Conservation (phyloP, 306 rosid genomes). For the Corylus heterophylla region DNA sequence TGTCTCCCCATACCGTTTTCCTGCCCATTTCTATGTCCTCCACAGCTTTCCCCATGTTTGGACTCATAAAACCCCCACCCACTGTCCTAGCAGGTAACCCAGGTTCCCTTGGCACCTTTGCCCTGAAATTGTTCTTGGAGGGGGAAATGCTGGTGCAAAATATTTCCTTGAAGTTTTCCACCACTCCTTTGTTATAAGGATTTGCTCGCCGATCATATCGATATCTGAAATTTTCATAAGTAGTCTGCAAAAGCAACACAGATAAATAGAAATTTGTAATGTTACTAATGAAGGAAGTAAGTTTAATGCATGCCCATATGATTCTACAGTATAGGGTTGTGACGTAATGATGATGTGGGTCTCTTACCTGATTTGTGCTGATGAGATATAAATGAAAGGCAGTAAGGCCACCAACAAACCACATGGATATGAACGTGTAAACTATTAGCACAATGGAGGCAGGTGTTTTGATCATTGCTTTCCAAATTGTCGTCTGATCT, state of each 20-base stretch:
- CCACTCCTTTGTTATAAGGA: slow-evolving; percentile 74
- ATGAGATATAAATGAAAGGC: slow-evolving; percentile 96
- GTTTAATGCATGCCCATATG: slow-evolving; percentile 6
- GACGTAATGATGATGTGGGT: neutral
- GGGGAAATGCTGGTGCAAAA: slow-evolving; percentile 66
- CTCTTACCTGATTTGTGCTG: slow-evolving; percentile 87
- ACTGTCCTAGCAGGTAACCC: slow-evolving; percentile 65
- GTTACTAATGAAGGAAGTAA: slow-evolving; percentile 1
- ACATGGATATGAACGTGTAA: slow-evolving; percentile 93
- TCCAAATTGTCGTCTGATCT: slow-evolving; percentile 78
- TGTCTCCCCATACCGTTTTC: slow-evolving; percentile 87
- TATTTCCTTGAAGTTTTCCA: slow-evolving; percentile 80
- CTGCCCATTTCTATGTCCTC: slow-evolving; percentile 97
- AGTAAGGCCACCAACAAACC: slow-evolving; percentile 99
- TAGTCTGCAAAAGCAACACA: slow-evolving; percentile 62
- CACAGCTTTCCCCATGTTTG: slow-evolving; percentile 79
- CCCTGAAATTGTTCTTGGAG: slow-evolving; percentile 88
- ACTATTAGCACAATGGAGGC: slow-evolving; percentile 87
- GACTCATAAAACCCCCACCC: slow-evolving; percentile 88
- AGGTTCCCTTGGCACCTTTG: slow-evolving; percentile 69
- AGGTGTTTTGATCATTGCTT: slow-evolving; percentile 92
- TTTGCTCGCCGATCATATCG: slow-evolving; percentile 83
- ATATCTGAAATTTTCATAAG: slow-evolving; percentile 92
- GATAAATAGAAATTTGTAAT: slow-evolving; percentile 1
- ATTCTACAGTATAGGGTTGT: neutral